Percentiles rank a stretch among this genome's conserved stretches.
Evolutionary conservation across 305 asterid species (phyloP).

Genomic region (Fraxinus sp.): DNA sequence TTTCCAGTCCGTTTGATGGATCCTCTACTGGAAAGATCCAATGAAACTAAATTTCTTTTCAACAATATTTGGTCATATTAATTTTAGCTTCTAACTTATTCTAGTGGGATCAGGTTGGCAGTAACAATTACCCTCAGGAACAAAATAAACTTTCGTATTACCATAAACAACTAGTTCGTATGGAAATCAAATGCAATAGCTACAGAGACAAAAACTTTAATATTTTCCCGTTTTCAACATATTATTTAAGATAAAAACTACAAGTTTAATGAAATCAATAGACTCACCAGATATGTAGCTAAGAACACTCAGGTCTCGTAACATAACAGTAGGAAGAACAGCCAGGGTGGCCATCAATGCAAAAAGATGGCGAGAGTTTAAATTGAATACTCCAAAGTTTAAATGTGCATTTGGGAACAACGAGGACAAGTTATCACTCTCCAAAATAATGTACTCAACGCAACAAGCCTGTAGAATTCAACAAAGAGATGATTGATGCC

Average conservation of each 20-base stretch:
- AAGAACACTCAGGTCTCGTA: slow-evolving; percentile 67
- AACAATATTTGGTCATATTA: not conserved
- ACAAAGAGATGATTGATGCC: slow-evolving; percentile 9
- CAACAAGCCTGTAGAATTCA: slow-evolving; percentile 69
- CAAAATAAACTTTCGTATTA: not conserved
- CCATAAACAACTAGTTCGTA: not conserved
- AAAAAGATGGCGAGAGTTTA: slow-evolving; percentile 63
- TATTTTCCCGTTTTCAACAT: too few species aligned
- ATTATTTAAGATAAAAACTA: not conserved
- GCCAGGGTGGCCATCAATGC: slow-evolving; percentile 66
- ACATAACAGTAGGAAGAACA: slow-evolving; percentile 87
- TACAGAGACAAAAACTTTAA: not conserved
- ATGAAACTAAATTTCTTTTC: not conserved
- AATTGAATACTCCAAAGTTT: slow-evolving; percentile 48
- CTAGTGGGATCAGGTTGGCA: not conserved
- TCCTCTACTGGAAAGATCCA: not conserved
- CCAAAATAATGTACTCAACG: slow-evolving; percentile 82
- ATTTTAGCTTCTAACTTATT: not conserved
- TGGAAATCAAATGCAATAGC: not conserved
- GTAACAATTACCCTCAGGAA: not conserved
- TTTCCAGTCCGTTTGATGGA: not conserved
- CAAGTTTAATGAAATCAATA: not conserved
- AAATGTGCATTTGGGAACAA: slow-evolving; percentile 80
- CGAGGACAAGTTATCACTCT: slow-evolving; percentile 80
- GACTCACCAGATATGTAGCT: slow-evolving; percentile 90